phyloP scores from a whole-genome alignment of 371 early-diverging fungal genomes.

The Entomophthora muscae region DNA sequence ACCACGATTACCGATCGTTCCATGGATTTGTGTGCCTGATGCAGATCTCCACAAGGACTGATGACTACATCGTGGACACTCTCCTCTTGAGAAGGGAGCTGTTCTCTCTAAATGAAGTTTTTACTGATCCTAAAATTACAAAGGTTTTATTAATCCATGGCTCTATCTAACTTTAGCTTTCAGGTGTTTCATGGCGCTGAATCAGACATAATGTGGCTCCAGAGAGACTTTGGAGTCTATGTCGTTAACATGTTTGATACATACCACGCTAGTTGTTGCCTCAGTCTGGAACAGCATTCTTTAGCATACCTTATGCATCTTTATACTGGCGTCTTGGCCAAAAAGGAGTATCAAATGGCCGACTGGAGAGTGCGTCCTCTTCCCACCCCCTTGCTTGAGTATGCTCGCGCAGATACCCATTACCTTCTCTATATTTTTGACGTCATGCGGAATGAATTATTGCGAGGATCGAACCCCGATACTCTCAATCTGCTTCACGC shows the following conservation, averaged over 20 bases:
- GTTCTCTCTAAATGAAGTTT: slow-evolving; percentile 56
- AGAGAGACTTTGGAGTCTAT: slow-evolving; percentile 91
- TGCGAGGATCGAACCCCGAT: slow-evolving; percentile 26
- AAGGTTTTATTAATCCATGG: slow-evolving; percentile 38
- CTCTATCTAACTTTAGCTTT: not conserved
- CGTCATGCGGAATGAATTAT: slow-evolving; percentile 65
- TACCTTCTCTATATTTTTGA: slow-evolving; percentile 88
- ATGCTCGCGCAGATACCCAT: slow-evolving; percentile 92
- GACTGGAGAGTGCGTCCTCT: slow-evolving; percentile 96
- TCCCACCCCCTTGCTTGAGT: slow-evolving; percentile 74
- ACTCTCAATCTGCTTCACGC: slow-evolving; percentile 46
- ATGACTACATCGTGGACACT: slow-evolving; percentile 86
- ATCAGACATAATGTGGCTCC: slow-evolving; percentile 91
- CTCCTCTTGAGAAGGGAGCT: slow-evolving; percentile 60
- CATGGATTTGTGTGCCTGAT: slow-evolving; percentile 91
- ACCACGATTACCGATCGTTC: slow-evolving; percentile 84
- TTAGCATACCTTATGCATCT: slow-evolving; percentile 62
- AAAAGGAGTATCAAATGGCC: slow-evolving; percentile 89
- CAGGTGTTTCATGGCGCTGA: slow-evolving; percentile 88
- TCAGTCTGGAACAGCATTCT: slow-evolving; percentile 46
- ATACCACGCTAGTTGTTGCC: slow-evolving; percentile 54
- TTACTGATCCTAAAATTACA: slow-evolving; percentile 71
- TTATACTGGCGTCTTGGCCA: slow-evolving; percentile 63
- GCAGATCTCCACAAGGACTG: slow-evolving; percentile 76
- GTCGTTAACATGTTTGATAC: slow-evolving; percentile 94